These are phyloP conservation scores for Blastocladiella britannica DNA, from an alignment of 192 early-diverging fungal genomes.

Conservation along the genomic window DNA sequence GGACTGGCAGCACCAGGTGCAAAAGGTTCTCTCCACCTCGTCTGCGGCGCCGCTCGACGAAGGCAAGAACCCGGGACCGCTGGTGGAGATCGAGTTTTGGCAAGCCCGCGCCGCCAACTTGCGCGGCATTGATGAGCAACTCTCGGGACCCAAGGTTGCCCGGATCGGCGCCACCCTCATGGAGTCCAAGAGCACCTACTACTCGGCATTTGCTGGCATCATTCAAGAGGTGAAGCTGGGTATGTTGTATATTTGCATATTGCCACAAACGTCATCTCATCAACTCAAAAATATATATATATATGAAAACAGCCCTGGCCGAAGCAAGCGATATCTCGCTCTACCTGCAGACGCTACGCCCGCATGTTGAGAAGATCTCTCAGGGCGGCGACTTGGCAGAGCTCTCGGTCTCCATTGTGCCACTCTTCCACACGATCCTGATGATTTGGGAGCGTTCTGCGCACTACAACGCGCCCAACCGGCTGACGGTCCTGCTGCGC, in stretches of 20 bases:
- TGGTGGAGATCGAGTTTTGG: constrained; percentile 48
- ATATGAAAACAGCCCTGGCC: constrained; percentile 21
- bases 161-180: constrained; percentile 31
- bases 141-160: constrained; percentile 40
- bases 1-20: constrained; percentile 48
- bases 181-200: constrained; percentile 41
- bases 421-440: constrained; percentile 25
- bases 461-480: constrained; percentile 36
- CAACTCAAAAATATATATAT: no score
- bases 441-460: constrained; percentile 35
- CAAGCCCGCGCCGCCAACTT: constrained; percentile 42
- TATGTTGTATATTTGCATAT: no score
- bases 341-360: constrained; percentile 29
- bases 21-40: constrained; percentile 36
- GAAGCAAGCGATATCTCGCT: constrained; percentile 38
- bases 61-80: constrained; percentile 37
- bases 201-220: constrained; percentile 40
- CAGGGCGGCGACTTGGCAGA: constrained; percentile 27
- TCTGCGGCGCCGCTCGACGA: constrained; percentile 40
- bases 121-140: constrained; percentile 36
- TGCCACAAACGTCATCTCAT: no score
- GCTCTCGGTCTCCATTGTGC: constrained; percentile 31
- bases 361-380: constrained; percentile 26
- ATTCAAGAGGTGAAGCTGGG: constrained; percentile 41
- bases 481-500: constrained; percentile 30